Evolutionary conservation across 2,329 filamentous ascomycete genomes (phyloP).

Genomic region (Sordariomycetes sp.): DNA sequence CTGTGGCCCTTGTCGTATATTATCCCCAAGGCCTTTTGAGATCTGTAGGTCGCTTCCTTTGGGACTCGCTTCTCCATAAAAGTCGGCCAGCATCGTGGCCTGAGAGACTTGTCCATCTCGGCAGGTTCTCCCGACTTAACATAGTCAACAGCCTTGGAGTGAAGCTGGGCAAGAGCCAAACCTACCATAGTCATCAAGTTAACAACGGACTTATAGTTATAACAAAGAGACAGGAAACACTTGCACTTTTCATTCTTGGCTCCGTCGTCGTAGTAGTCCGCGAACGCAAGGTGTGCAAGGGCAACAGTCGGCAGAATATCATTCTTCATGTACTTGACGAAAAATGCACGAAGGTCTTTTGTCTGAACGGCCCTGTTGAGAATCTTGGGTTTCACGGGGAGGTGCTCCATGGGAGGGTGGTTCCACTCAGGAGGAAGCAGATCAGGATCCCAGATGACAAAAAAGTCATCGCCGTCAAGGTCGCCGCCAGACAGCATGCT

Average conservation of each 20-base stretch:
- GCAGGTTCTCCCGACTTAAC: slow-evolving; percentile 79
- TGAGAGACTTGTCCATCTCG: slow-evolving; percentile 45
- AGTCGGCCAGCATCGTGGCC: slow-evolving; percentile 61
- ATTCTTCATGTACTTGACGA: slow-evolving; percentile 86
- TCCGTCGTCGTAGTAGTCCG: slow-evolving; percentile 50
- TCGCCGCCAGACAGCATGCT: slow-evolving; percentile 96
- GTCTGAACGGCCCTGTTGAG: slow-evolving; percentile 52
- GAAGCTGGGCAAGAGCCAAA: slow-evolving; percentile 60
- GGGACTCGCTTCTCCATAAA: slow-evolving; percentile 63
- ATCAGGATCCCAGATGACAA: slow-evolving; percentile 78
- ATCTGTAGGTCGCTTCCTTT: slow-evolving; percentile 43
- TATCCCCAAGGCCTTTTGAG: slow-evolving; percentile 59
- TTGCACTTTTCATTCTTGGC: slow-evolving; percentile 57
- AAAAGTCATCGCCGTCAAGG: slow-evolving; percentile 89
- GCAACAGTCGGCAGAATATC: slow-evolving; percentile 73
- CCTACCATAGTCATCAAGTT: slow-evolving; percentile 20
- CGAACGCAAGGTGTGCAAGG: slow-evolving; percentile 63
- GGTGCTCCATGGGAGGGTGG: slow-evolving; percentile 65
- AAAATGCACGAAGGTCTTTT: slow-evolving; percentile 69
- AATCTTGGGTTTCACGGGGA: slow-evolving; percentile 38
- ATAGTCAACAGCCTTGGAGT: slow-evolving; percentile 90
- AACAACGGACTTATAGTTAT: not conserved
- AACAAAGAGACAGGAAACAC: slow-evolving; percentile 11
- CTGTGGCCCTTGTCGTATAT: slow-evolving; percentile 65
- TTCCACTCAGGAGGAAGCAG: slow-evolving; percentile 63